These are phyloP conservation scores for Mrakia gelida DNA, from an alignment of 768 basidiomycete genomes.

Conservation along the genomic window DNA sequence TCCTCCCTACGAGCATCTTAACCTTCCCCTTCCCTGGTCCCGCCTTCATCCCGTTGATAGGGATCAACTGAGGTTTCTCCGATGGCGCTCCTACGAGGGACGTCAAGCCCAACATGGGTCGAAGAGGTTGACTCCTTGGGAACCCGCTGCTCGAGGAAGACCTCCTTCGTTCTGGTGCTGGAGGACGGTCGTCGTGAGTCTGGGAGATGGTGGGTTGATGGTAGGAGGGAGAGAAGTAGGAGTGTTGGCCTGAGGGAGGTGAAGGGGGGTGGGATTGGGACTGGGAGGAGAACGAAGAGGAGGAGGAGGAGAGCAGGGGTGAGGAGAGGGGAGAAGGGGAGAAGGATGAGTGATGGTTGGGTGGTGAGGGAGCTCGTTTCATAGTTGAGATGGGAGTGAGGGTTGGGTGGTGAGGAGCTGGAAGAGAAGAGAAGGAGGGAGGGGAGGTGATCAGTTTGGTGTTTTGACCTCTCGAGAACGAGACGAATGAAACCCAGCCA, in stretches of 20 bases:
- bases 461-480: too few relatives aligned
- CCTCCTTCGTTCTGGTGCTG: background rate
- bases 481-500: too few relatives aligned
- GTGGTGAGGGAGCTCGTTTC: conserved; percentile 2
- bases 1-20: conserved; percentile 11
- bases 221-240: background rate
- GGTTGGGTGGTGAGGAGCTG: conserved; percentile 4
- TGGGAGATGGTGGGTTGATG: background rate
- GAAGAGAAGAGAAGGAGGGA: background rate
- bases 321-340: background rate
- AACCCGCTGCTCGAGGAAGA: background rate
- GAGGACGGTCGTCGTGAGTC: background rate
- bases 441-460: background rate
- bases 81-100: background rate
- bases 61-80: background rate
- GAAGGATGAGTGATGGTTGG: background rate
- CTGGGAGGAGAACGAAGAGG: background rate
- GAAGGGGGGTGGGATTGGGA: background rate
- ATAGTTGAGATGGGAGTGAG: conserved; percentile 3
- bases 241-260: background rate
- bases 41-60: conserved; percentile 10
- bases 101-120: conserved; percentile 1
- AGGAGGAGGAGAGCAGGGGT: background rate
- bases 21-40: conserved; percentile 7
- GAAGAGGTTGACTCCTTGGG: background rate